Evolutionary conservation across 179 eudicot genomes (phyloP).

Genomic region (Nepenthes alata): DNA sequence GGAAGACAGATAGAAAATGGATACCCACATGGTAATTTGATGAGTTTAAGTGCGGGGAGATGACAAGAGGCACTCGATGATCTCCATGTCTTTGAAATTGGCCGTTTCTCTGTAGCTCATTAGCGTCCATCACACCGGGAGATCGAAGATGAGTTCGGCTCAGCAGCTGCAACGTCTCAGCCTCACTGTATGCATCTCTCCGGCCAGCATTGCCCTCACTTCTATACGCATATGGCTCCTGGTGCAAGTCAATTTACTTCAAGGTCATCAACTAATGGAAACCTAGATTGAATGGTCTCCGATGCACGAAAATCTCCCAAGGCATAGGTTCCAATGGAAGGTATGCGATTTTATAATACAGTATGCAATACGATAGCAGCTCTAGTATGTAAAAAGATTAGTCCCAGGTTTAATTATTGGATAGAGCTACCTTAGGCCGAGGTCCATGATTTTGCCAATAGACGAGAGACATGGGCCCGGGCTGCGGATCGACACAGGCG

Average conservation of each 20-base stretch:
- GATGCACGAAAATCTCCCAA: no score
- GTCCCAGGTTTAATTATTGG: not conserved
- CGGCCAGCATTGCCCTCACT: not conserved
- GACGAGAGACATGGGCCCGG: no score
- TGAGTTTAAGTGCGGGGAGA: conserved; percentile 31
- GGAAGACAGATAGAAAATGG: not conserved
- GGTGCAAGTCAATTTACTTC: not conserved
- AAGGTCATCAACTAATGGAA: not conserved
- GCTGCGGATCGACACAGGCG: no score
- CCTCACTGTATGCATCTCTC: not conserved
- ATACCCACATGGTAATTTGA: conserved; percentile 1
- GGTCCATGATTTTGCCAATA: conserved; percentile 30
- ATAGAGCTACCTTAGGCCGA: conserved; percentile 12
- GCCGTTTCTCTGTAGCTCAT: conserved; percentile 25
- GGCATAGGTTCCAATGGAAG: no score
- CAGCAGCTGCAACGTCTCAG: conserved; percentile 23
- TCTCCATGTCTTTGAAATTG: conserved; percentile 21
- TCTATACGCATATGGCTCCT: not conserved
- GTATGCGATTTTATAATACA: no score
- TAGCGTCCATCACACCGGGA: conserved; percentile 11
- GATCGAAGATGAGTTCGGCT: conserved; percentile 34
- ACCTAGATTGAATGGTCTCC: no score
- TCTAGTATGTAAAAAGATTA: not conserved
- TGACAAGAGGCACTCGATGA: conserved; percentile 22
- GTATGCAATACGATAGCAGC: no score